Base-by-base conservation (phyloP, 352 stramenopile genomes). In the Hyaloperonospora brassicae region DNA sequence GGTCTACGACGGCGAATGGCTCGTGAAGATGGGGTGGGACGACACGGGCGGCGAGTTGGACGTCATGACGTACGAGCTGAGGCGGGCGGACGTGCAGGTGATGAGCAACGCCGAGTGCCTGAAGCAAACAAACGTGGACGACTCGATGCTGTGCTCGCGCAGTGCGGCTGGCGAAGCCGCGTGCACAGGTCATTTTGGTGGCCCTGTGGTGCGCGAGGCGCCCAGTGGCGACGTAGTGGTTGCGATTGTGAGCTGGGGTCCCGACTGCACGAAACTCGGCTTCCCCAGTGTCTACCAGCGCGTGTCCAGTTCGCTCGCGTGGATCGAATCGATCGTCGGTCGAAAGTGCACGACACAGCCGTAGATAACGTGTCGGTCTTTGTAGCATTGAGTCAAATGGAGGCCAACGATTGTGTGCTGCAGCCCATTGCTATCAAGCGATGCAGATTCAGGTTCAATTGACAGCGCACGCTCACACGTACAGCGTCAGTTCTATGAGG, bases 101-200 rank as follows among this genome's bases (percentile, higher is more conserved):
- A 50, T 79, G 2, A 66, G 63, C 11, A 67, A 80, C 34, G 35
- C 44, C 0, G 52, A 68, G 7, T 86, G 71, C 24, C 46, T 46
- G 2, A 52, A 62, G 13, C 34, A 70, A n/a, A 61, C 66, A 0
- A 30, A 17, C 0, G 48, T 76, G 5, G 62, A 76, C 34, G 46
- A 53, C 11, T 58, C 68, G 24, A 76, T 81, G 69, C 11, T 82
- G 21, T 84, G 73, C 35, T 70, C 68, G 1, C 64, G 72, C 9
- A 58, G 62, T 1, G 24, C 58, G 10, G 38, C 1, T 0, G 57
- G 54, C n/a, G 6, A 50, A 21, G 42, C 67, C 30, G 73, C 76
- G 34, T 84, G 76, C 50, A 67, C 78, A 51, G 72, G 70, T 38
- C 67, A 79, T 59, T 87, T 73, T 13, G 69, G 71, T 8, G 73